Conservation (phyloP, 2,329 filamentous ascomycete species). For the Penicillium sp. region DNA sequence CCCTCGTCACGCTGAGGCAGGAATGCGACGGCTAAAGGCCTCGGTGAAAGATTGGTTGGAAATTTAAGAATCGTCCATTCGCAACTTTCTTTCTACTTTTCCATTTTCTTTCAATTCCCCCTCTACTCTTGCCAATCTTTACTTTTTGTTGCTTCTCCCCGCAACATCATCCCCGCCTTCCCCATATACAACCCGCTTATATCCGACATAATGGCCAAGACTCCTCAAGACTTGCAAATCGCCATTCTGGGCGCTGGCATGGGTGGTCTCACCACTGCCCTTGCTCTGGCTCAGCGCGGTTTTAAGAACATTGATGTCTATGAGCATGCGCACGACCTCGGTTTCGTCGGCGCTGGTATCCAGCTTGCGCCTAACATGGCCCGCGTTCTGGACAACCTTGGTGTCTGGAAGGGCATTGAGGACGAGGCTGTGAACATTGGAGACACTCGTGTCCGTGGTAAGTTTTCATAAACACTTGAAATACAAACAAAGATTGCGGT, state of each 20-base stretch:
- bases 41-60: background rate
- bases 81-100: background rate
- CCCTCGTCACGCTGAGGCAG: slow-evolving; percentile 5
- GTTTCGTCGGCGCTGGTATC: slow-evolving; percentile 82
- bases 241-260: slow-evolving; percentile 62
- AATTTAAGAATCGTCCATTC: slow-evolving; percentile 8
- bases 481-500: background rate
- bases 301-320: slow-evolving; percentile 73
- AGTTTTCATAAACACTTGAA: too few relatives aligned
- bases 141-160: background rate
- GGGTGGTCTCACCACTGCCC: slow-evolving; percentile 71
- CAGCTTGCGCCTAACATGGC: slow-evolving; percentile 83
- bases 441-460: slow-evolving; percentile 71
- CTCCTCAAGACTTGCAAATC: slow-evolving; percentile 40
- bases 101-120: background rate
- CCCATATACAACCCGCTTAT: background rate
- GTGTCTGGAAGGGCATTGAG: slow-evolving; percentile 70
- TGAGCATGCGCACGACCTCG: slow-evolving; percentile 70
- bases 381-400: slow-evolving; percentile 70
- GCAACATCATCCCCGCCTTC: background rate
- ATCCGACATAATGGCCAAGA: slow-evolving; percentile 24
- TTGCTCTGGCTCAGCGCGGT: slow-evolving; percentile 73
- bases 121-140: background rate
- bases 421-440: slow-evolving; percentile 69
- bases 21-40: slow-evolving; percentile 8